Percentiles rank a stretch among this genome's conserved stretches.
Conservation (phyloP, 371 early-diverging fungal species). For the Fennellomyces sp. region DNA sequence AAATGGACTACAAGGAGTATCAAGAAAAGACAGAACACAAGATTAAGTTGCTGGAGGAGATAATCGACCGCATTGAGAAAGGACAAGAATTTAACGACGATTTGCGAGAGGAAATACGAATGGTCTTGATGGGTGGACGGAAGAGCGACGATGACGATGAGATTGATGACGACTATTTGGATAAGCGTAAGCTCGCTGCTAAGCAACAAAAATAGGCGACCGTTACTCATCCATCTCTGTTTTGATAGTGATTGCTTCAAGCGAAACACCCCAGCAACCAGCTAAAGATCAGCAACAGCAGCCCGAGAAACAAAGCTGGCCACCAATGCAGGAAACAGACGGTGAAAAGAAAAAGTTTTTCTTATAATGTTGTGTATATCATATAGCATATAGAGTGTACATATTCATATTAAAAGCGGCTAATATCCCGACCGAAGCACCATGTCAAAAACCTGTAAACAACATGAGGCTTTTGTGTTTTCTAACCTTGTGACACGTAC, state of each 20-base stretch:
- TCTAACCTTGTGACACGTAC: conserved; percentile 23
- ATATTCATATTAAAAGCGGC: conserved; percentile 7
- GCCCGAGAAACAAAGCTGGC: background rate
- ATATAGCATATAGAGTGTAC: background rate
- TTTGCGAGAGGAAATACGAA: conserved; percentile 40
- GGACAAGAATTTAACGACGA: conserved; percentile 35
- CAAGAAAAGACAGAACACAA: conserved; percentile 45
- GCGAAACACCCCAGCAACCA: conserved; percentile 3
- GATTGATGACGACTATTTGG: conserved; percentile 36
- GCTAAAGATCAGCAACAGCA: background rate
- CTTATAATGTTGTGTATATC: background rate
- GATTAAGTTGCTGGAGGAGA: conserved; percentile 39
- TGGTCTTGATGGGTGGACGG: conserved; percentile 30
- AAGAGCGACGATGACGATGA: conserved; percentile 14
- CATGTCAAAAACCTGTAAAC: conserved; percentile 30
- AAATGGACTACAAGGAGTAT: conserved; percentile 52
- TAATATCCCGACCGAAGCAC: conserved; percentile 62
- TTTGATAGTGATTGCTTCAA: conserved; percentile 22
- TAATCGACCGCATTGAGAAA: conserved; percentile 36
- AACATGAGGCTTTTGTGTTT: background rate
- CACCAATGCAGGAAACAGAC: background rate
- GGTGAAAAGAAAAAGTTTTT: conserved; percentile 9
- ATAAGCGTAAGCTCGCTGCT: conserved; percentile 27
- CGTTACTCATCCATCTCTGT: background rate
- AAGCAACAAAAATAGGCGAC: background rate